A percentile compares a stretch with the other conserved stretches of the same genome.
These are phyloP conservation scores for Fomes fomentarius DNA, from an alignment of 1,284 basidiomycete species.

Conservation along the genomic window DNA sequence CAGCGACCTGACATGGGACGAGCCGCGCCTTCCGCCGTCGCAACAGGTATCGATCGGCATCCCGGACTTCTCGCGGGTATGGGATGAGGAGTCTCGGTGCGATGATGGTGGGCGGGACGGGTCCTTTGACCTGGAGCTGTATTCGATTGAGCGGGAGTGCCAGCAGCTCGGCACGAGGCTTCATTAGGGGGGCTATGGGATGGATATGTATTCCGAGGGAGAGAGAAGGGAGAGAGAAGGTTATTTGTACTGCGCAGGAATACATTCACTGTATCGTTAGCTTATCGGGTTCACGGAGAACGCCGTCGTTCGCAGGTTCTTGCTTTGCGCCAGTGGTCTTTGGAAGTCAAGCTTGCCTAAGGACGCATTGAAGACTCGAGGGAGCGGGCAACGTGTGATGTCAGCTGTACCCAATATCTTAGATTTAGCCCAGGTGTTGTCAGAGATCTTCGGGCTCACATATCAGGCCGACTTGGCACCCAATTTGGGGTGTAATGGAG, in stretches of 20 bases:
- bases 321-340: neutral
- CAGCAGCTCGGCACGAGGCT: constrained; percentile 35
- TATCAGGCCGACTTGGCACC: no score
- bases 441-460: no score
- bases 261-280: constrained; percentile 19
- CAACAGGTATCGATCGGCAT: neutral
- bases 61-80: constrained; percentile 8
- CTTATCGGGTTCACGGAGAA: constrained; percentile 7
- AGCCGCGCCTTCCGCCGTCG: constrained; percentile 10
- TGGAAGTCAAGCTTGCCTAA: no score
- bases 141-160: constrained; percentile 33
- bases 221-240: constrained; percentile 1
- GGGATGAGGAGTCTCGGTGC: constrained; percentile 1
- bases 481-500: no score
- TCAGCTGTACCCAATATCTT: no score
- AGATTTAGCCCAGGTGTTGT: no score
- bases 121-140: constrained; percentile 32
- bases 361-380: no score
- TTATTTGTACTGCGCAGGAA: constrained; percentile 10
- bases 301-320: neutral
- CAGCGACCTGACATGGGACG: constrained; percentile 19
- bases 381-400: no score
- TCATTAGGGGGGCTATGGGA: constrained; percentile 20
- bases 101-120: neutral
- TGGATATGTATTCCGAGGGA: neutral